Conservation (phyloP, 164 flowering plant genomes). For the Kalanchoe fedtschenkoi region DNA sequence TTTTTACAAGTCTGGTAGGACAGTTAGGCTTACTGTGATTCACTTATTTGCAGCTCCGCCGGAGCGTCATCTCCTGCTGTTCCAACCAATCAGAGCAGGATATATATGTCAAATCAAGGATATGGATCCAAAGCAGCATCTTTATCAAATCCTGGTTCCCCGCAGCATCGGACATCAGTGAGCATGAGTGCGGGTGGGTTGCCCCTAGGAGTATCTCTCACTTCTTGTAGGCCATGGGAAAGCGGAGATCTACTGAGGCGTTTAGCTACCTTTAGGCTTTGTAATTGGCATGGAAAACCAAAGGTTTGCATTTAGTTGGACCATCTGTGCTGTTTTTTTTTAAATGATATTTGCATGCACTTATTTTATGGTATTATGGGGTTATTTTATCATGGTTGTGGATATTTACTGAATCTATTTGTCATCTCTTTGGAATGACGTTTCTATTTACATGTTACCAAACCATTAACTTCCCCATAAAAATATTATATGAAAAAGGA, state of each 20-base stretch:
- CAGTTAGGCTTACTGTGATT: slow-evolving; percentile 2
- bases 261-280: slow-evolving; percentile 78
- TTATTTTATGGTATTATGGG: too few species aligned
- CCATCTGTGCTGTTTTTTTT: background rate
- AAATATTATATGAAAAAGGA: too few species aligned
- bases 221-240: slow-evolving; percentile 98
- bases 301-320: slow-evolving; percentile 42
- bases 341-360: background rate
- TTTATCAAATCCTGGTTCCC: slow-evolving; percentile 56
- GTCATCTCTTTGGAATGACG: too few species aligned
- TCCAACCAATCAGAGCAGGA: slow-evolving; percentile 58
- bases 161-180: slow-evolving; percentile 45
- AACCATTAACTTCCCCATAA: too few species aligned
- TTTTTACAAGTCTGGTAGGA: too few species aligned
- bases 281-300: slow-evolving; percentile 84
- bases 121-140: slow-evolving; percentile 75
- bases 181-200: slow-evolving; percentile 81
- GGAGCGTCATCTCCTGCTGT: slow-evolving; percentile 95
- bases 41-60: slow-evolving; percentile 57
- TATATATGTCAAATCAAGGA: slow-evolving; percentile 60
- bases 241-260: slow-evolving; percentile 91
- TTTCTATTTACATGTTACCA: too few species aligned
- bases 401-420: too few species aligned
- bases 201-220: slow-evolving; percentile 60
- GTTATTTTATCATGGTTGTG: too few species aligned